These are phyloP conservation scores for Ascomycota sp. DNA, from an alignment of 2,329 filamentous ascomycete genomes.

Conservation along the genomic window DNA sequence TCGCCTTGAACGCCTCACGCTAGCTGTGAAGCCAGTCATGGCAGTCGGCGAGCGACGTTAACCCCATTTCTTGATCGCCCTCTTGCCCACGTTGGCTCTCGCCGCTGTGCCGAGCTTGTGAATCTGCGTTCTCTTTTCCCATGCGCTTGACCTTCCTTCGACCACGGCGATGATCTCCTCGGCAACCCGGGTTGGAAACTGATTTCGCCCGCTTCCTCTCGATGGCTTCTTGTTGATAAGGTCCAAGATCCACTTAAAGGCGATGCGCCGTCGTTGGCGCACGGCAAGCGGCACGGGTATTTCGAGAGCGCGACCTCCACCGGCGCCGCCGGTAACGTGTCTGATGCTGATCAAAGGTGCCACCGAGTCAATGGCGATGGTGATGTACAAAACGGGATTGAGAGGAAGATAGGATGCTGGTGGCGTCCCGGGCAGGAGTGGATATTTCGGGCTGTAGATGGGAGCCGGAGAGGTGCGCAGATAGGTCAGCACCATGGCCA, in stretches of 20 bases:
- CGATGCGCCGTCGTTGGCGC: slow-evolving; percentile 56
- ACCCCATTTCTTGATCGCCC: slow-evolving; percentile 16
- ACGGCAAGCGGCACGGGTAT: slow-evolving; percentile 58
- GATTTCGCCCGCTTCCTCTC: slow-evolving; percentile 46
- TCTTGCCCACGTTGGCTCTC: slow-evolving; percentile 47
- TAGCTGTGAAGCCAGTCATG: too few relatives aligned
- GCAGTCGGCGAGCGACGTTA: too few relatives aligned
- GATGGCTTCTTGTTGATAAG: slow-evolving; percentile 61
- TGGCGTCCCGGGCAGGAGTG: slow-evolving; percentile 56
- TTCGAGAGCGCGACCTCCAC: slow-evolving; percentile 69
- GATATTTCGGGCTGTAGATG: slow-evolving; percentile 46
- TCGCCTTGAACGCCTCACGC: too few relatives aligned
- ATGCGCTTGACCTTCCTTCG: slow-evolving; percentile 65
- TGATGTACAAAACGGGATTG: slow-evolving; percentile 77
- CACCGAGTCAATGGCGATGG: slow-evolving; percentile 77
- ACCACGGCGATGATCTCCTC: slow-evolving; percentile 75
- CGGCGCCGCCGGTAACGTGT: slow-evolving; percentile 54
- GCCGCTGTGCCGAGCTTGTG: slow-evolving; percentile 68
- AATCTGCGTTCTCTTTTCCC: slow-evolving; percentile 58
- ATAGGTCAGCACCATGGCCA: slow-evolving; percentile 62
- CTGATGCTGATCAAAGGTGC: slow-evolving; percentile 71
- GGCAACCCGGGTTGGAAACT: slow-evolving; percentile 60
- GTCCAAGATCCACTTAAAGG: slow-evolving; percentile 78
- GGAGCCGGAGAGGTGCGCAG: slow-evolving; percentile 74
- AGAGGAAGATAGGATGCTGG: slow-evolving; percentile 64